A percentile compares a stretch with the other conserved stretches of the same genome.
Conservation (phyloP, 257 asterid species). For the Petunia axillaris region DNA sequence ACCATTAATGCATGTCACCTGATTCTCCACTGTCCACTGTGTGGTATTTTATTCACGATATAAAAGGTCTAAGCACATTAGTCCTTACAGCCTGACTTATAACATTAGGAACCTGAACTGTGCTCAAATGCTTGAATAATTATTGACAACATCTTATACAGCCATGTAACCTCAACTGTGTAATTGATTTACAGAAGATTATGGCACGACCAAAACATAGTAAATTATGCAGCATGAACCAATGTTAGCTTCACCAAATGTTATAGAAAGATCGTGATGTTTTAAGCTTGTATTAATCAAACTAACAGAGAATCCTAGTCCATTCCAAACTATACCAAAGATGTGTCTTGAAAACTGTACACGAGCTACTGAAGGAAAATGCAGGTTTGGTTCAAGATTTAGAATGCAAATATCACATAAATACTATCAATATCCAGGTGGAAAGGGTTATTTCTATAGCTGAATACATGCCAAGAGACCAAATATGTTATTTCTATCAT, state of each 20-base stretch:
- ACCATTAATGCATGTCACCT: neutral
- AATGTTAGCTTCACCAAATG: neutral
- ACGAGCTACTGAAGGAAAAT: too few relatives aligned
- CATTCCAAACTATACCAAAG: too few relatives aligned
- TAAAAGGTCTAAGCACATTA: neutral
- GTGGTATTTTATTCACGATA: neutral
- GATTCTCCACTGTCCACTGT: neutral
- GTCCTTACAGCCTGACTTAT: neutral
- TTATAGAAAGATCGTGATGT: neutral
- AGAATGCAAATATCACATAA: too few relatives aligned
- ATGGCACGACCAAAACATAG: neutral
- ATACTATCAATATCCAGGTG: too few relatives aligned
- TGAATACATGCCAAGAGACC: too few relatives aligned
- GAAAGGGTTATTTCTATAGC: too few relatives aligned
- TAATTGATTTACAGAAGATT: neutral
- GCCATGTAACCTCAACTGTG: neutral
- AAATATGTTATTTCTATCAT: too few relatives aligned
- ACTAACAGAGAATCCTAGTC: too few relatives aligned
- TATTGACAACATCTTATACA: neutral
- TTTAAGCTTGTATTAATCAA: too few relatives aligned
- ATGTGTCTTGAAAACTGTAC: too few relatives aligned
- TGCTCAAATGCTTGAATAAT: neutral
- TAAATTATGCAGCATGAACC: neutral
- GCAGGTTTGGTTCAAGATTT: too few relatives aligned
- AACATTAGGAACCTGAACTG: neutral